Percentiles rank a stretch among this genome's conserved stretches.
These are phyloP conservation scores for Ophiocordyceps robertsii DNA, from an alignment of 2,329 filamentous ascomycete genomes.

Conservation along the genomic window DNA sequence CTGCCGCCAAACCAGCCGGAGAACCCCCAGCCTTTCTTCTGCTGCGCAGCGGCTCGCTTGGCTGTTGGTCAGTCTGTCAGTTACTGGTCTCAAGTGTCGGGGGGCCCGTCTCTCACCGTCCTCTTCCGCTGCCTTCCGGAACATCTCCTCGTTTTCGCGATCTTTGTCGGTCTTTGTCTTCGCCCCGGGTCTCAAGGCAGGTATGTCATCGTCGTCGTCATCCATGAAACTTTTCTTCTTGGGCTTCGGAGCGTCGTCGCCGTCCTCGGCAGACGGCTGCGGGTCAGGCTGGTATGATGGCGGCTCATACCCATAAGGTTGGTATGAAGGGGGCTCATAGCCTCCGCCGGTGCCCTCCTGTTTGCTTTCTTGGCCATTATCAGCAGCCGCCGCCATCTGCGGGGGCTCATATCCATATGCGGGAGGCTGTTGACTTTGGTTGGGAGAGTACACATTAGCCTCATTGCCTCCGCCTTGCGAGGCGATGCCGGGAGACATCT, in stretches of 20 bases:
- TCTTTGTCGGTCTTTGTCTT: slow-evolving; percentile 58
- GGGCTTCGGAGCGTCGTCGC: slow-evolving; percentile 38
- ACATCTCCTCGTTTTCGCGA: slow-evolving; percentile 70
- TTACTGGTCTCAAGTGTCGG: neutral
- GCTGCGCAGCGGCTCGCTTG: slow-evolving; percentile 41
- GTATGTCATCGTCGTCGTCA: slow-evolving; percentile 63
- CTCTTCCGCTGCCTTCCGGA: slow-evolving; percentile 70
- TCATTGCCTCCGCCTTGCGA: slow-evolving; percentile 2
- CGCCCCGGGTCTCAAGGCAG: slow-evolving; percentile 33
- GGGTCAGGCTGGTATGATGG: slow-evolving; percentile 41
- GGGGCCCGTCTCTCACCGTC: slow-evolving; percentile 37
- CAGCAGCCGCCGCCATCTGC: slow-evolving; percentile 14
- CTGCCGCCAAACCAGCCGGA: slow-evolving; percentile 72
- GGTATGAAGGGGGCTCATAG: slow-evolving; percentile 50
- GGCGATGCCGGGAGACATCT: slow-evolving; percentile 11
- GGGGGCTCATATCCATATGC: slow-evolving; percentile 40
- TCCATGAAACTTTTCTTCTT: slow-evolving; percentile 75
- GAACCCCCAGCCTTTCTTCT: slow-evolving; percentile 67
- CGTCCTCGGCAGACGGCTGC: slow-evolving; percentile 23
- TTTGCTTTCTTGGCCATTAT: slow-evolving; percentile 5
- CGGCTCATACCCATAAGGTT: slow-evolving; percentile 44
- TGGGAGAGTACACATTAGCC: slow-evolving; percentile 6
- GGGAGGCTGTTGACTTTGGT: slow-evolving; percentile 28
- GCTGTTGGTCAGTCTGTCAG: slow-evolving; percentile 25
- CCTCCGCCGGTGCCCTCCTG: slow-evolving; percentile 20